These are phyloP conservation scores for Aaosphaeria pasadenensis DNA, from an alignment of 2,329 filamentous ascomycete genomes.

Conservation along the genomic window DNA sequence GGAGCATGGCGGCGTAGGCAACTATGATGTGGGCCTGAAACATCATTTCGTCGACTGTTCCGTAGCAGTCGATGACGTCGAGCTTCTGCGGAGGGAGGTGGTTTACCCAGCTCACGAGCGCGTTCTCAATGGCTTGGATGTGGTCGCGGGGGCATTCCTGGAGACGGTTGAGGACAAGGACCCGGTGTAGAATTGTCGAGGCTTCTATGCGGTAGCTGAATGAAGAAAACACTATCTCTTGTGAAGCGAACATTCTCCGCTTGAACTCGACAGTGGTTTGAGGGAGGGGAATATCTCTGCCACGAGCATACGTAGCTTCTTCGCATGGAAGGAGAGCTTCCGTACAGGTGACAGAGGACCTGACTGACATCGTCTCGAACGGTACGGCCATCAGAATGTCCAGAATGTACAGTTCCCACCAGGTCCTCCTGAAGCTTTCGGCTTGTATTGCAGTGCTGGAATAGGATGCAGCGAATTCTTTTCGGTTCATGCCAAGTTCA, in stretches of 20 bases:
- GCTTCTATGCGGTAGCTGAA: slow-evolving; percentile 79
- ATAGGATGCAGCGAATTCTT: slow-evolving; percentile 63
- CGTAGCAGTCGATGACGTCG: slow-evolving; percentile 63
- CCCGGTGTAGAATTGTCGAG: slow-evolving; percentile 68
- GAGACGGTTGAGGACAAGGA: slow-evolving; percentile 51
- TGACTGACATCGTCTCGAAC: slow-evolving; percentile 61
- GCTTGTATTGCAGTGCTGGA: slow-evolving; percentile 63
- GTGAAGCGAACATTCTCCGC: slow-evolving; percentile 65
- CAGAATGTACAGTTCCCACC: slow-evolving; percentile 77
- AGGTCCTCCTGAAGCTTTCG: slow-evolving; percentile 80
- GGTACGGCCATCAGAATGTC: slow-evolving; percentile 79
- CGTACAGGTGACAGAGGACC: slow-evolving; percentile 59
- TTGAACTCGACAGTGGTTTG: slow-evolving; percentile 69
- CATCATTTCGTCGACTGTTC: slow-evolving; percentile 77
- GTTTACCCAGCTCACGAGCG: slow-evolving; percentile 69
- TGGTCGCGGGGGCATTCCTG: slow-evolving; percentile 25
- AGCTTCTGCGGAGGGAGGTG: slow-evolving; percentile 70
- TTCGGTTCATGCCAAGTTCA: slow-evolving; percentile 69
- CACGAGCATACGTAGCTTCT: slow-evolving; percentile 44
- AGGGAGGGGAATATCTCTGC: no score
- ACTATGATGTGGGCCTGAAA: slow-evolving; percentile 81
- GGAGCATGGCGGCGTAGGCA: slow-evolving; percentile 18
- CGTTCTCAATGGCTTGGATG: slow-evolving; percentile 56
- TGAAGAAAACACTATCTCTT: slow-evolving; percentile 71
- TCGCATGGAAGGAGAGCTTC: slow-evolving; percentile 75